Evolutionary conservation across 2,329 filamentous ascomycete species (phyloP), one percentile per base, ranked within the genome.

Genomic region (Sclerotinia sclerotiorum): DNA sequence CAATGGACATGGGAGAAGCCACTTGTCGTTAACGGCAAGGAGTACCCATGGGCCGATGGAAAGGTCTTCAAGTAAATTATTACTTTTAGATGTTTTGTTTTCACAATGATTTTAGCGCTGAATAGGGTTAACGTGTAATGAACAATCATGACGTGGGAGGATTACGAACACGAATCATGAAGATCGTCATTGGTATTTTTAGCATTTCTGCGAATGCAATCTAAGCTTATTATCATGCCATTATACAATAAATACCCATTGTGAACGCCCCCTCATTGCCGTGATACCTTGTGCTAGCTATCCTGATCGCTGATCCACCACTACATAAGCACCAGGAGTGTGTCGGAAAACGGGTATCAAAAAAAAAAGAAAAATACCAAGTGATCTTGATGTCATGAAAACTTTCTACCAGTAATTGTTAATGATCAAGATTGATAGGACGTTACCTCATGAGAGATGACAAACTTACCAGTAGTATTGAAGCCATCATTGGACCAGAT

Each of bases 1-100:
- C 85, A 90, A 83, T 99, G 95, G 95, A 85, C 88, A 72, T 97
- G 93, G 92, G 95, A 98, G 81, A 91, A 92, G 84, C 89, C 91
- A 74, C 84, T 94, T 78, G 84, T 83, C 73, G 86, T 93, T 78
- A 82, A 90, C 78, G 94, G 91, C 85, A 97, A 98, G 91, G 87
- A 90, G 79, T 96, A 94, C 84, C 83, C 88, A 81, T 92, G 90
- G 84, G 91, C 91, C 79, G 90, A 93, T 78, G 95, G 95, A 81
- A 97, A 98, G 89, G 93, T 98, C 81, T 98, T 97, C 91, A 98
- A 98, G 88, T 98, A 97, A 87, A 84, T 70, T 73, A 70, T 60
- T 57, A 56, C 39, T 68, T 65, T 64, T 68, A 66, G 56, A 57
- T 69, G 42, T 27, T 44, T n/a, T 39, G 39, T 69, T 67, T 65